These are phyloP conservation scores for Boletus semigastroideus DNA, from an alignment of 1,284 basidiomycete genomes.

Conservation along the genomic window DNA sequence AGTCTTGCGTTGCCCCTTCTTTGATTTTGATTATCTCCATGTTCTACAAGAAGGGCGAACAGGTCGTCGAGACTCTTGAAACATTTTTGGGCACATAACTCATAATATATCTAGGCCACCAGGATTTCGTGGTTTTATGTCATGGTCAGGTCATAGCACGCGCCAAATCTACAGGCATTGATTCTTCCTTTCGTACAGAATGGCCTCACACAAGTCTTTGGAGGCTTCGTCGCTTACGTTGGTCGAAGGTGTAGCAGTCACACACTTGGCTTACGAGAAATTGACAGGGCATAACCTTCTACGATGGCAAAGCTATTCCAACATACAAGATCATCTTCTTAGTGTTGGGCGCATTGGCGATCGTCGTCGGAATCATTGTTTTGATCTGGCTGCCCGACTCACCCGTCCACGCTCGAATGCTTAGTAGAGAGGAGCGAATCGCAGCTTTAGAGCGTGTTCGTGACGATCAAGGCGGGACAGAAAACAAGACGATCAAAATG, in stretches of 20 bases:
- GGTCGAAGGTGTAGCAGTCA: slow-evolving; percentile 10
- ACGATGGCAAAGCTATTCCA: slow-evolving; percentile 44
- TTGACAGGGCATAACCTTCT: slow-evolving; percentile 56
- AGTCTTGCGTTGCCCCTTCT: slow-evolving; percentile 62
- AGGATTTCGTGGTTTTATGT: slow-evolving; percentile 69
- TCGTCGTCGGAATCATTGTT: slow-evolving; percentile 56
- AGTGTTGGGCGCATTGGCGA: slow-evolving; percentile 59
- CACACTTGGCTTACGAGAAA: neutral
- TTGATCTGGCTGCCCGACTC: slow-evolving; percentile 67
- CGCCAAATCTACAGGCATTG: neutral
- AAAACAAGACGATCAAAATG: slow-evolving; percentile 61
- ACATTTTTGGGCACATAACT: neutral
- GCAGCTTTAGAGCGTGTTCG: slow-evolving; percentile 68
- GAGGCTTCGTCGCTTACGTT: slow-evolving; percentile 67
- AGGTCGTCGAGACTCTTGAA: slow-evolving; percentile 32
- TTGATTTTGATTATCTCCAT: slow-evolving; percentile 64
- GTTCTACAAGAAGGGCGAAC: slow-evolving; percentile 72
- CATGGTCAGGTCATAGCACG: slow-evolving; percentile 43
- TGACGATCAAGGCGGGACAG: slow-evolving; percentile 63
- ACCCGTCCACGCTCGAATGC: slow-evolving; percentile 56
- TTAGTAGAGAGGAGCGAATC: slow-evolving; percentile 60
- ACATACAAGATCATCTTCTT: slow-evolving; percentile 66
- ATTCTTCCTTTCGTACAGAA: slow-evolving; percentile 39
- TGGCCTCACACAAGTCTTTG: slow-evolving; percentile 61
- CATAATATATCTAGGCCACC: slow-evolving; percentile 39